Conservation (phyloP, 23 red algal species). For the Chondrus crispus region DNA sequence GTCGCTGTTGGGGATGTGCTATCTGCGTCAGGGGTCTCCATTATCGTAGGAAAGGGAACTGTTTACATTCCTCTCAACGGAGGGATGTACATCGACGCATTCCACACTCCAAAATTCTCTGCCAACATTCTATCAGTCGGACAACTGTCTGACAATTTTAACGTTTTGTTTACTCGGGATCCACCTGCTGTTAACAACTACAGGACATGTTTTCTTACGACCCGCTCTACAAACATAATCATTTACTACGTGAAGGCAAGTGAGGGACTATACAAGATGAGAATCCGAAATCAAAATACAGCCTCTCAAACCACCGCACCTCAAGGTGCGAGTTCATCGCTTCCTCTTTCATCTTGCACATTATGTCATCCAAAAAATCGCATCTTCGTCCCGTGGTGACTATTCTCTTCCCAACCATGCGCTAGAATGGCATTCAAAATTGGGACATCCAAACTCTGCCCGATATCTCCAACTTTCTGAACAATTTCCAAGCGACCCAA, state of each 20-base stretch:
- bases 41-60: not conserved
- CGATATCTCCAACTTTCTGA: not conserved
- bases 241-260: no score
- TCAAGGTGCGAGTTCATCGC: no score
- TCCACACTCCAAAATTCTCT: not conserved
- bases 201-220: not conserved
- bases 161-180: not conserved
- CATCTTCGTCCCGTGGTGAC: no score
- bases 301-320: no score
- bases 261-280: no score
- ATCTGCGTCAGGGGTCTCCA: not conserved
- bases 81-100: not conserved
- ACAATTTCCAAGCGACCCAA: not conserved
- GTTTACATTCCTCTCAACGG: not conserved
- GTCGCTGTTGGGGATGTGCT: not conserved
- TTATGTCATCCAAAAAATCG: no score
- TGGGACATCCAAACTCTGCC: not conserved
- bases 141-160: not conserved
- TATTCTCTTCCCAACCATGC: no score
- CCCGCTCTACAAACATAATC: not conserved
- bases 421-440: not conserved
- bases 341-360: no score
- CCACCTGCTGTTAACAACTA: not conserved
- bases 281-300: no score
- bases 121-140: conserved; percentile 1